Evolutionary conservation across 805 yeast species (phyloP), one percentile per base, ranked within the genome.

Genomic region (Nakazawaea anatomiae): DNA sequence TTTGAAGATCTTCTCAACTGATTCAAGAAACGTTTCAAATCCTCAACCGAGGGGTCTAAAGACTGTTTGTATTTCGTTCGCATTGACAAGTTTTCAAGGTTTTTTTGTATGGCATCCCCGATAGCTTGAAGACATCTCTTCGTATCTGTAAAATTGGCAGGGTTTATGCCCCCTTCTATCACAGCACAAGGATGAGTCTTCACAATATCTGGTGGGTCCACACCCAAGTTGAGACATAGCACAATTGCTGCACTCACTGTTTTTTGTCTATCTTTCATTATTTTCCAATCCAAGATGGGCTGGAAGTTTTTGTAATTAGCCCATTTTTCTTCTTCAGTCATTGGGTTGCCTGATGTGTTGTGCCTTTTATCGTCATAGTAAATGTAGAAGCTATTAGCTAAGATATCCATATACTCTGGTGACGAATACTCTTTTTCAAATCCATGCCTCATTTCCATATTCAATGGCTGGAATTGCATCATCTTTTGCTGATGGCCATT

Each of bases 191-290:
- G 97, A 55, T 87, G 89, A 0, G 97, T 89, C 64, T 90, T 89
- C 63, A 88, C 82, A 30, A 91, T 82, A 67, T 94, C 99, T 0
- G 99, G 99, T 2, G 99, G 99, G 58, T 92, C 98, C 1, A 94
- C 97, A 7, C 98, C 97, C 29, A 92, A 68, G 62, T 94, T 94
- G 39, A 94, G 72, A 66, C 99, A 94, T 46, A 94, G 71, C 46
- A 94, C 90, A 7, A 94, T 72, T 12, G 96, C 97, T 0, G 97
- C 99, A 50, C 88, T 84, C 10, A 91, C 89, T 1, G 99, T 94
- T 63, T 91, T 87, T 61, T 87, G 96, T 42, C 97, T 79, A 58
- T 90, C 96, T 54, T 85, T 82, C 76, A 89, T 87, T 32, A 84
- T 78, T 57, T 95, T 87, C 99, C 99, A 94, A 62, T 92, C 97